Conservation (phyloP, 1,139 yeast species). For the Kodamaea sp. region DNA sequence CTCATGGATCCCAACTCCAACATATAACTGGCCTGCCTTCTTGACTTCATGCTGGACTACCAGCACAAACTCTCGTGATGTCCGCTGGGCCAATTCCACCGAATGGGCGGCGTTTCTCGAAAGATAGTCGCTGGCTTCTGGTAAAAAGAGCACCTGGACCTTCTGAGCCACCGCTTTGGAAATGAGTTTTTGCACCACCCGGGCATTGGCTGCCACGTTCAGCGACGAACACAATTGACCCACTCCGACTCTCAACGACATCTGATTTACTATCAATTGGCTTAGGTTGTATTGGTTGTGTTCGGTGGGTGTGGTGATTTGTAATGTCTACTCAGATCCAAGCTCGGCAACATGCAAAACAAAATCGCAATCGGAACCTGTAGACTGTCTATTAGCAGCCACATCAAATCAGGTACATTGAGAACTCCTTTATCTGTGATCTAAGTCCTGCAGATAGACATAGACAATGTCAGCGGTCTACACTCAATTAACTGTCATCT, state of each 20-base stretch:
- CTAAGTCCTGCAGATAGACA: too few relatives aligned
- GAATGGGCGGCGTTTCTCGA: slow-evolving; percentile 72
- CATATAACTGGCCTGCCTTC: slow-evolving; percentile 31
- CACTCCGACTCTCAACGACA: slow-evolving; percentile 55
- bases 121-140: slow-evolving; percentile 91
- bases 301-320: too few relatives aligned
- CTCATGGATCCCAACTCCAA: slow-evolving; percentile 77
- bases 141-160: slow-evolving; percentile 73
- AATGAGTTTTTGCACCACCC: slow-evolving; percentile 57
- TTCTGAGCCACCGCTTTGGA: slow-evolving; percentile 58
- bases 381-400: too few relatives aligned
- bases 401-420: too few relatives aligned
- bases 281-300: too few relatives aligned
- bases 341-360: too few relatives aligned
- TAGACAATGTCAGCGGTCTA: too few relatives aligned
- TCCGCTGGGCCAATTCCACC: slow-evolving; percentile 52
- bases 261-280: too few relatives aligned
- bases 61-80: slow-evolving; percentile 51
- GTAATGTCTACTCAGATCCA: too few relatives aligned
- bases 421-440: too few relatives aligned
- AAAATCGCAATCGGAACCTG: too few relatives aligned
- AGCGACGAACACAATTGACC: slow-evolving; percentile 86
- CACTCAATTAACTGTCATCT: too few relatives aligned
- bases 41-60: slow-evolving; percentile 52
- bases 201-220: slow-evolving; percentile 58